These are phyloP conservation scores for Acanthamoeba royreba DNA, from an alignment of 208 protist species.

Conservation along the genomic window DNA sequence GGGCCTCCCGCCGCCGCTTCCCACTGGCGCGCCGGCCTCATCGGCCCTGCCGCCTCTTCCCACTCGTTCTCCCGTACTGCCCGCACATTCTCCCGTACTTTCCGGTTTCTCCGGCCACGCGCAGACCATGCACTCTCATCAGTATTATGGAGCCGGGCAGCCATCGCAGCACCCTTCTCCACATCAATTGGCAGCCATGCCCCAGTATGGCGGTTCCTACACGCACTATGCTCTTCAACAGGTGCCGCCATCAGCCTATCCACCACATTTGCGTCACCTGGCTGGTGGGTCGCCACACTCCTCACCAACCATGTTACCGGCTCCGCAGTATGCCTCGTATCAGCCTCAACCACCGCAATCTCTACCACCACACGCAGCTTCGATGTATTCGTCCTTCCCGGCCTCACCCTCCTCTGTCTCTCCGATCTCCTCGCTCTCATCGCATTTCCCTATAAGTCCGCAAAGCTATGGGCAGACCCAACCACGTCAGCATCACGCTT, in stretches of 20 bases:
- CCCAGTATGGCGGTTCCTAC: neutral
- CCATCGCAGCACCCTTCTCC: neutral
- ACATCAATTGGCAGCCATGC: neutral
- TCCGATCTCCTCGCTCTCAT: neutral
- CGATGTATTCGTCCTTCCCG: neutral
- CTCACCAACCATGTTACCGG: neutral
- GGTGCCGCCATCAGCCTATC: neutral
- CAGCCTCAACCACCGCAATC: too few species aligned
- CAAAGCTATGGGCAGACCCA: too few species aligned
- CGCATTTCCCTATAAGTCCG: too few species aligned
- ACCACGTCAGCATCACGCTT: neutral
- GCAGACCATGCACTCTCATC: neutral
- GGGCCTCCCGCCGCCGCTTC: neutral
- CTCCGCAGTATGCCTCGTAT: neutral
- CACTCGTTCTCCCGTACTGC: neutral
- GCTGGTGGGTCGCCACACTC: neutral
- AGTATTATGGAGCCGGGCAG: neutral
- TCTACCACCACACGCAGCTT: too few species aligned
- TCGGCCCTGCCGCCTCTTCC: neutral
- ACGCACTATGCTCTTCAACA: conserved; percentile 8
- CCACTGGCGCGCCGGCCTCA: neutral
- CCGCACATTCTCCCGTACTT: neutral
- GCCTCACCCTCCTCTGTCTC: too few species aligned
- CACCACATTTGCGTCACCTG: neutral
- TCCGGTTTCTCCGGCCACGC: neutral